A percentile compares a stretch with the other conserved stretches of the same genome.
Evolutionary conservation across 208 protist genomes (phyloP).

Genomic region (Trypanosomatidae sp.): DNA sequence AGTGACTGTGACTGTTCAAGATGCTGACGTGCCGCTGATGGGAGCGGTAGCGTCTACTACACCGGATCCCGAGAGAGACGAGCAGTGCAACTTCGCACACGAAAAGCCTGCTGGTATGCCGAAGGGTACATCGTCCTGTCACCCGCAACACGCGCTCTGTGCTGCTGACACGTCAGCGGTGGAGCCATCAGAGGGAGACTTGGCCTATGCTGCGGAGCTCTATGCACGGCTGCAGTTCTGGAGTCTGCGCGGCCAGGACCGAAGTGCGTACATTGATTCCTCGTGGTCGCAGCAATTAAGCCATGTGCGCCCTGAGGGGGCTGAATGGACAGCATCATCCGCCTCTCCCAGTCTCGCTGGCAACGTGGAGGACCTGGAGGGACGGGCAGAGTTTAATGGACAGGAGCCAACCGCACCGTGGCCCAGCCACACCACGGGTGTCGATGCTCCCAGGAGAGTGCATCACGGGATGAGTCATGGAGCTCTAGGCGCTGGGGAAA

Average conservation of each 20-base stretch:
- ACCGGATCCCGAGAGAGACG: neutral
- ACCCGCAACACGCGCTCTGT: neutral
- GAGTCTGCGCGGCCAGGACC: slow-evolving; percentile 59
- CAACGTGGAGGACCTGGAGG: neutral
- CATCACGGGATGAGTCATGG: neutral
- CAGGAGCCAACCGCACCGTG: neutral
- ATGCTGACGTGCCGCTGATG: neutral
- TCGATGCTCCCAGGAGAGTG: too few species aligned
- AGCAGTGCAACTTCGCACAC: neutral
- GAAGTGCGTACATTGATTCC: slow-evolving; percentile 37
- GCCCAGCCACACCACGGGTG: neutral
- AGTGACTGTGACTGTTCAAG: neutral
- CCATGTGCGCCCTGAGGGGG: neutral
- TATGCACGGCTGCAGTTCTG: slow-evolving; percentile 69
- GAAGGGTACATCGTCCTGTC: neutral
- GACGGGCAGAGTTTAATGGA: neutral
- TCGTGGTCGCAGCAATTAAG: slow-evolving; percentile 11
- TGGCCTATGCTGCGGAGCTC: slow-evolving; percentile 66
- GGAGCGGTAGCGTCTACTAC: too few species aligned
- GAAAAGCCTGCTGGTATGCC: neutral
- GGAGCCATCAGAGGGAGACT: slow-evolving; percentile 42
- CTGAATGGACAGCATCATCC: neutral
- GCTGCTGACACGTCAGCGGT: neutral
- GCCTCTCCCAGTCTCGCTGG: neutral
- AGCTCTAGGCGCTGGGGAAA: neutral